Evolutionary conservation across 805 yeast genomes (phyloP).

Genomic region (Ogataea pini): DNA sequence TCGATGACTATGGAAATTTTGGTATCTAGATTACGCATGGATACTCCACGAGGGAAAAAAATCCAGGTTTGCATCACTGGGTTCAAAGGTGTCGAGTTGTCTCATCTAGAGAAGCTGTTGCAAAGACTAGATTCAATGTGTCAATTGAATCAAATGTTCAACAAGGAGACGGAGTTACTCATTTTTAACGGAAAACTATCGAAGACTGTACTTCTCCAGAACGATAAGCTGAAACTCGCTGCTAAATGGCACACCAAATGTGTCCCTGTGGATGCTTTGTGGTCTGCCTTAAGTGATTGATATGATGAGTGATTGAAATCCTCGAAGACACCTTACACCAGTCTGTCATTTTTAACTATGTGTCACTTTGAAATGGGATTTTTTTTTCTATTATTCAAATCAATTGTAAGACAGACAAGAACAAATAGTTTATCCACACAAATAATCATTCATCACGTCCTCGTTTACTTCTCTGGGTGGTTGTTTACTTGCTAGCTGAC

Average conservation of each 20-base stretch:
- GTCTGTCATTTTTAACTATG: not conserved
- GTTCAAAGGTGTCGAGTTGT: constrained; percentile 33
- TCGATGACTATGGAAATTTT: not conserved
- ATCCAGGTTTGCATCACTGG: constrained; percentile 32
- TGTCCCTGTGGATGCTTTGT: constrained; percentile 16
- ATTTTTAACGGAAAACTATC: constrained; percentile 41
- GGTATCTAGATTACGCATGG: not conserved
- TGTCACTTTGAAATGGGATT: no score
- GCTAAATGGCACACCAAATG: constrained; percentile 27
- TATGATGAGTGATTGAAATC: not conserved
- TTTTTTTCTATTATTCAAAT: not conserved
- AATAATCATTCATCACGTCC: no score
- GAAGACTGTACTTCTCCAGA: constrained; percentile 14
- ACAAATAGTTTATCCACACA: no score
- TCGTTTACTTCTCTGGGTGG: no score
- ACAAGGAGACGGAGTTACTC: constrained; percentile 53
- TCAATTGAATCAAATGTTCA: constrained; percentile 50
- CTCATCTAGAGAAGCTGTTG: constrained; percentile 49
- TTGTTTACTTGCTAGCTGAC: no score
- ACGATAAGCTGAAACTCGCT: constrained; percentile 28
- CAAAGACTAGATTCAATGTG: constrained; percentile 45
- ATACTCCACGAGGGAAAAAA: not conserved
- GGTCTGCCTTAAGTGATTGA: constrained; percentile 1
- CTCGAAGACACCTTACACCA: constrained; percentile 3
- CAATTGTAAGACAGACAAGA: not conserved